Evolutionary conservation across 441 rosid species (phyloP), one percentile per base, ranked within the genome.

Genomic region (Pelargonium myrrhifolium): DNA sequence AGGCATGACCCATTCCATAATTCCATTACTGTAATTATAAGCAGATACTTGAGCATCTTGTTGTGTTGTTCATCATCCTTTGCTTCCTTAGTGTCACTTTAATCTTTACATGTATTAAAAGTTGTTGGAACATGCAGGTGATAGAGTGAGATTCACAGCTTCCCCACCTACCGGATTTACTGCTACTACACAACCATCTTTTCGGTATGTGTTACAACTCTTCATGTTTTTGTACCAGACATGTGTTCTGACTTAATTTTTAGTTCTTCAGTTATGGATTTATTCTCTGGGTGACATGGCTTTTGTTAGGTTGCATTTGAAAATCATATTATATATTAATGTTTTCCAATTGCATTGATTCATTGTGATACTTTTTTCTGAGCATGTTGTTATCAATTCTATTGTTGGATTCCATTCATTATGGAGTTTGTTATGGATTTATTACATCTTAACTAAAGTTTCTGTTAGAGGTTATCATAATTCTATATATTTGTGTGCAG

Each of bases 121-220:
- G 53, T 28, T 47, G 24, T 20, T 73, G 28, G 65, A 62, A 43
- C 35, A 74, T 84, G 76, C 84, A 95, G 98, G 99, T 76, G 98
- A 95, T 76, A 86, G 98, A 72, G 99, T 95, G 49, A 87, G 83
- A 83, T 87, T 76, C 76, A 77, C 85, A 49, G 92, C 93, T 65
- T 67, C 77, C 55, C 61, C 77, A 15, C 78, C 88, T 74, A 72
- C 89, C 65, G 84, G 81, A 65, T 66, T 86, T 37, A 81, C 89
- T 69, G 68, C 88, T 66, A 68, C 31, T 8, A 58, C 77, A 73
- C 93, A 79, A 69, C 82, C 84, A 68, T 66, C 86, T 67, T 62
- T 78, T 35, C 83, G 89, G 96, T 89, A 73, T 61, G 68, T 51
- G 8, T 58, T 31, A 12, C 65, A 12, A 11, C 58, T 58, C 21